Conservation (phyloP, 371 early-diverging fungal species). For the Chytridiales sp. region DNA sequence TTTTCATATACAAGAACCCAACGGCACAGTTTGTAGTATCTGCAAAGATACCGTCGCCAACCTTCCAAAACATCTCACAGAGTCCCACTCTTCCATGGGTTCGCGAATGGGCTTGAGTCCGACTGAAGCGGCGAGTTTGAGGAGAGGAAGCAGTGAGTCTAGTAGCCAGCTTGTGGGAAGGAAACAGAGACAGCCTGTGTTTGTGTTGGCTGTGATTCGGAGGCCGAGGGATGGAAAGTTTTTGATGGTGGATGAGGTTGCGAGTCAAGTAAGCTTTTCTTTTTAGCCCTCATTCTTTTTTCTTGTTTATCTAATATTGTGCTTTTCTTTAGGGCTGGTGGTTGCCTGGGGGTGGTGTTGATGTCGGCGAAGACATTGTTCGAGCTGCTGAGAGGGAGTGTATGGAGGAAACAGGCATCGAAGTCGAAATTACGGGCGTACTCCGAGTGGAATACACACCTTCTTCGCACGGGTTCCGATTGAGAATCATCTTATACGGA, state of each 20-base stretch:
- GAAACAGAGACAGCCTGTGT: constrained; percentile 13
- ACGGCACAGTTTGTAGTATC: constrained; percentile 10
- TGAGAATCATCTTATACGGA: constrained; percentile 33
- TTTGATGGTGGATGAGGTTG: constrained; percentile 27
- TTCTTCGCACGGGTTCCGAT: constrained; percentile 9
- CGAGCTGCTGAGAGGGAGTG: constrained; percentile 25
- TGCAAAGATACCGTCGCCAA: constrained; percentile 4
- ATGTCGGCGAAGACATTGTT: constrained; percentile 26
- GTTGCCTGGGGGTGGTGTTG: constrained; percentile 35
- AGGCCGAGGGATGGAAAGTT: constrained; percentile 19
- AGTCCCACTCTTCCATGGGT: constrained; percentile 2
- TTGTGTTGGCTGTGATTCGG: constrained; percentile 23
- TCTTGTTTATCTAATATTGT: background rate
- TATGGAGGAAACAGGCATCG: constrained; percentile 30
- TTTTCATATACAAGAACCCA: constrained; percentile 25
- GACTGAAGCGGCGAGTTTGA: no score
- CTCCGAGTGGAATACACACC: constrained; percentile 29
- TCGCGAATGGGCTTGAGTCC: no score
- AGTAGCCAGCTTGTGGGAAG: no score
- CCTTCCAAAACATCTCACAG: constrained; percentile 16
- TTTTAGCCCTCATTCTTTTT: background rate
- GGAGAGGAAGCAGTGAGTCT: no score
- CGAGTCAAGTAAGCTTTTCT: constrained; percentile 6
- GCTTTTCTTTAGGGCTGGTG: constrained; percentile 34
- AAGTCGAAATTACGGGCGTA: constrained; percentile 28